Conservation (phyloP, 441 rosid genomes). For the Pelargonium cotyledonis region DNA sequence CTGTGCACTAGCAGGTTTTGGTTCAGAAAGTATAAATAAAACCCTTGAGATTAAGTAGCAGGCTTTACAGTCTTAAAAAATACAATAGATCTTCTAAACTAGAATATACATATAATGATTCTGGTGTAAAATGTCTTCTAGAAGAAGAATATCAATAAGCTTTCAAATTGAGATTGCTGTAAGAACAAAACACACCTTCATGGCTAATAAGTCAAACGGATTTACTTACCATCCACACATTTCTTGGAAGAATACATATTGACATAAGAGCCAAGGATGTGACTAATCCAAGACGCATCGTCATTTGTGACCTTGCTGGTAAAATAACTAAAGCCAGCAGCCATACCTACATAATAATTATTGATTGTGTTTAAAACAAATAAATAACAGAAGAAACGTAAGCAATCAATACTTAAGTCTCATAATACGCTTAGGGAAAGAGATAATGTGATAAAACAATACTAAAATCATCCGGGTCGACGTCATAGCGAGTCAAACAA, state of each 20-base stretch:
- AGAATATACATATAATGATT: background rate
- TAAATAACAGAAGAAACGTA: background rate
- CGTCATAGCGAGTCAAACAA: background rate
- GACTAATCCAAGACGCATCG: constrained; percentile 75
- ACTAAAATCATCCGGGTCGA: background rate
- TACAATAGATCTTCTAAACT: background rate
- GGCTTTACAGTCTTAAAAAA: too few relatives aligned
- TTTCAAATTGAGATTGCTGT: background rate
- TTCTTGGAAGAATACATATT: constrained; percentile 58
- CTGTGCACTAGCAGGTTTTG: background rate
- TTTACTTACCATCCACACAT: constrained; percentile 62
- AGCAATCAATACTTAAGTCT: background rate
- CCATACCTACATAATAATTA: constrained; percentile 63
- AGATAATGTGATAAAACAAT: background rate
- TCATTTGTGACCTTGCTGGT: constrained; percentile 70
- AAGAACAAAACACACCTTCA: constrained; percentile 2
- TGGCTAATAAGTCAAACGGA: background rate
- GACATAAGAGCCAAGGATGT: constrained; percentile 57
- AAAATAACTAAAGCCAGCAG: constrained; percentile 72
- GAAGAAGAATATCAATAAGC: background rate
- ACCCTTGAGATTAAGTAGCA: too few relatives aligned
- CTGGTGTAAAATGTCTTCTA: background rate
- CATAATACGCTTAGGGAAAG: too few relatives aligned
- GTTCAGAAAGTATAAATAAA: too few relatives aligned
- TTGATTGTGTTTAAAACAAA: background rate